Base-by-base conservation (phyloP, 225 moss, liverwort and hornwort genomes). In the Asterella californica region DNA sequence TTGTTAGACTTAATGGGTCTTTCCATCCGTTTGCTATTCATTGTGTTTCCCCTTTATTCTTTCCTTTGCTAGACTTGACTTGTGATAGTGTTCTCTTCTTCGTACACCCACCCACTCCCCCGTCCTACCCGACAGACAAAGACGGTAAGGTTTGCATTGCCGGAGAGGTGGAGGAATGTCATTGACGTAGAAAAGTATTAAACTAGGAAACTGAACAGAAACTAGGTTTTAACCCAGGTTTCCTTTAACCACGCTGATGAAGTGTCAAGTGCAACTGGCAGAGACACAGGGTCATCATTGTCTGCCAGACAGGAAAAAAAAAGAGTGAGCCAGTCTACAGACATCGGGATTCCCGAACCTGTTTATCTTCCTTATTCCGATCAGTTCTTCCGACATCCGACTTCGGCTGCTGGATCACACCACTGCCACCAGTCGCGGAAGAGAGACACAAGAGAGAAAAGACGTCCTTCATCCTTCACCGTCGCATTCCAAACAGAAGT, bases 181-280 rank as follows among this genome's bases (percentile, higher is more conserved):
- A 22, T 71, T 71, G 45, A n/a, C 36, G 46, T 70, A 25, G 12
- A n/a, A 27, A 71, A 45, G 46, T 70, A 45, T 4, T 70, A 70
- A 24, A 70, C 1, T 45, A 70, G 24, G 10, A n/a, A 29, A 42
- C 25, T 42, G 42, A 42, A 42, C 7, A 7, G 53, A 74, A 53
- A 17, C 15, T 49, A 25, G 49, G 49, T 48, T 48, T 72, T 15
- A 27, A 72, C 72, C 30, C 27, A 29, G 72, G 48, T 29, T 49
- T 53, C 27, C 32, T 73, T 27, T 29, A 52, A 29, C 52, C 30
- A 27, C 47, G 15, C 11, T 48, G 52, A 2, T 18, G 11, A 48
- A 50, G 72, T 72, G 72, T 49, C 47, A 12, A 70, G 32, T 74
- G 74, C 74, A 74, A 74, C 52, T 74, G 74, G 74, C 74, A 52